Conservation (phyloP, 495 filamentous ascomycete genomes). For the Xylaria flabelliformis region DNA sequence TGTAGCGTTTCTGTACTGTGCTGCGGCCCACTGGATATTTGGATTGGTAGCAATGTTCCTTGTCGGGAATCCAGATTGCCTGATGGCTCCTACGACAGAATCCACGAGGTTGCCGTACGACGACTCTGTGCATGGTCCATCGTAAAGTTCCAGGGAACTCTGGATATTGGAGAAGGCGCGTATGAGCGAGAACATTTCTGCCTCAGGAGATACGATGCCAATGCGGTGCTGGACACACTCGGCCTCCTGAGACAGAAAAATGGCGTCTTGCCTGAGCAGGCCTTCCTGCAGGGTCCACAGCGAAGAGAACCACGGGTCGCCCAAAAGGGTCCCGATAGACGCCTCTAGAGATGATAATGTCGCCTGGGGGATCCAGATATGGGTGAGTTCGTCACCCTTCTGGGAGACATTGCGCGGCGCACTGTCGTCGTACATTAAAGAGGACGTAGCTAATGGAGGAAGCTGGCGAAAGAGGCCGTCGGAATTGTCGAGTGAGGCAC, state of each 20-base stretch:
- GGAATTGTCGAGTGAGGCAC: background rate
- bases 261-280: background rate
- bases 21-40: background rate
- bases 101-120: background rate
- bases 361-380: background rate
- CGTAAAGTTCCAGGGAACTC: background rate
- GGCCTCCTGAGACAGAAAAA: background rate
- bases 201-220: background rate
- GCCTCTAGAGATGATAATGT: background rate
- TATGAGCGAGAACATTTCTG: background rate
- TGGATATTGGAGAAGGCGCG: background rate
- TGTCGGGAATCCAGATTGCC: background rate
- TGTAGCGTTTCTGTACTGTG: background rate
- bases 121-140: background rate
- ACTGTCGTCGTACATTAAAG: background rate
- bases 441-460: background rate
- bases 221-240: background rate
- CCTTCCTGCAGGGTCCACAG: background rate
- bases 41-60: background rate
- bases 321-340: background rate
- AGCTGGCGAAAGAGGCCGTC: background rate
- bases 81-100: background rate
- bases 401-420: background rate
- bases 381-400: background rate
- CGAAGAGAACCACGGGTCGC: background rate